Base-by-base conservation (phyloP, 2,329 filamentous ascomycete genomes). In the Ophioceras dolichostomum region DNA sequence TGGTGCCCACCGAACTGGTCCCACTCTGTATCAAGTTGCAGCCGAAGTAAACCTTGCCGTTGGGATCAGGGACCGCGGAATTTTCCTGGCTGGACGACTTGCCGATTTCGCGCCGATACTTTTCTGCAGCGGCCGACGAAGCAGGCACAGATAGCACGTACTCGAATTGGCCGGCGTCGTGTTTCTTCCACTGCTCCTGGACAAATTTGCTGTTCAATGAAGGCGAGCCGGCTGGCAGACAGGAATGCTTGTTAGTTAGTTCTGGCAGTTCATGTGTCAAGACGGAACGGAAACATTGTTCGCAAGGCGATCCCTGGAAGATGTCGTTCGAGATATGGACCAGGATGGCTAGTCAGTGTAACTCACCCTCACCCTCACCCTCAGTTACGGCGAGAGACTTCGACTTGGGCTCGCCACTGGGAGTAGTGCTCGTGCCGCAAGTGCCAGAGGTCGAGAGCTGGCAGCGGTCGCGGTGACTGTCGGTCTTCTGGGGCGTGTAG, bases 111-210 rank as follows among this genome's bases (percentile, higher is more conserved):
- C 39, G 37, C 10, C 21, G 16, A 14, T 33, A 21, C 14, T 26
- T 35, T n/a, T 38, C 21, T 16, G 32, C 32, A 10, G 20, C 19
- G 10, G n/a, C 12, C 5, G 33, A 22, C 10, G 54, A 44, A 39
- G 45, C 46, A 32, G 59, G 54, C 42, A 62, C 55, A 18, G 60
- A 59, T 27, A 71, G 49, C 39, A 70, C 49, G 58, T 62, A 71
- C 47, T 70, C 64, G 47, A 66, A 72, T 51, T 68, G 57, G 60
- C 64, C 63, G 55, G 60, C 57, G 43, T 60, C 52, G 49, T 69
- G 65, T 43, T 55, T 61, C 36, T 54, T 48, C 34, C 65, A 52
- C 39, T 63, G 60, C 32, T 56, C 46, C 28, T 45, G 42, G 37
- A 41, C 47, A 48, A 37, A 26, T 8, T 12, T n/a, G n/a, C n/a